Conservation (phyloP, 2,329 filamentous ascomycete genomes). For the Colletotrichum sp. region DNA sequence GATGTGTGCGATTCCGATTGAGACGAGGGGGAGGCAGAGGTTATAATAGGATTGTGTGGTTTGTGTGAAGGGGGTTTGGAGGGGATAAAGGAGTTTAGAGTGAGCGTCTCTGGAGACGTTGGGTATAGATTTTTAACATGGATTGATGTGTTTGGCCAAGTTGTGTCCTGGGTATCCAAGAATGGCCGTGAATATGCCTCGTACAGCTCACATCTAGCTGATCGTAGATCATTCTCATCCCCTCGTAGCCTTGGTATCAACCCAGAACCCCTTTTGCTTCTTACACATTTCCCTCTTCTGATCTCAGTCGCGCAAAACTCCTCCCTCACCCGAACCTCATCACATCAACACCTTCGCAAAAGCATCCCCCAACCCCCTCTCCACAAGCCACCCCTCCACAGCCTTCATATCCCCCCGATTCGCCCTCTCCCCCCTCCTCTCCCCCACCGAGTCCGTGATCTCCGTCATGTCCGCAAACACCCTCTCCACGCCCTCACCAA, state of each 20-base stretch:
- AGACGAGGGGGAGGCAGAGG: conserved; percentile 64
- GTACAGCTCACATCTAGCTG: background rate
- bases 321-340: no score
- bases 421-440: conserved; percentile 51
- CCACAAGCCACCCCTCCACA: conserved; percentile 53
- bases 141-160: background rate
- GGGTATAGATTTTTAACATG: background rate
- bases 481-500: conserved; percentile 20
- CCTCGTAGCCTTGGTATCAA: background rate
- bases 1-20: conserved; percentile 66
- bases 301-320: background rate
- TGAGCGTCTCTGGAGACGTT: background rate
- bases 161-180: background rate
- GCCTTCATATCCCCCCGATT: conserved; percentile 60
- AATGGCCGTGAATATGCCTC: background rate
- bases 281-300: no score
- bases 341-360: conserved; percentile 47
- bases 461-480: conserved; percentile 62
- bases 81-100: background rate
- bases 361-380: conserved; percentile 46
- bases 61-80: background rate
- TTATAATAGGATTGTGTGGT: conserved; percentile 39
- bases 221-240: background rate
- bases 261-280: background rate
- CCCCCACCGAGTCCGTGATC: conserved; percentile 56